A percentile compares a stretch with the other conserved stretches of the same genome.
Conservation (phyloP, 2,329 filamentous ascomycete genomes). For the Didymella glomerata region DNA sequence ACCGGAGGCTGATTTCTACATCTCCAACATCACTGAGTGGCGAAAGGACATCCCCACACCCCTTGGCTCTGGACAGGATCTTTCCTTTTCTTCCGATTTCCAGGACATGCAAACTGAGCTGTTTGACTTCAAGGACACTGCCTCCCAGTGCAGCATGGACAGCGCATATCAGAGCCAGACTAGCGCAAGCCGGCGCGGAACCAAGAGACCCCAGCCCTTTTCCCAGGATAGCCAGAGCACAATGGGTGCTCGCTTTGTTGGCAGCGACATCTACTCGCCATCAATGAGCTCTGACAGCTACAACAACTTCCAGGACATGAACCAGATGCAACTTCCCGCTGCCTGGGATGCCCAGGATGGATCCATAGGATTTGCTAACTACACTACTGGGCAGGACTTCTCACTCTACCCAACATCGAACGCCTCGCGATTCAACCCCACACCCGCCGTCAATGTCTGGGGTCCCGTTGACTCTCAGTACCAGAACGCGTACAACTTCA, state of each 20-base stretch:
- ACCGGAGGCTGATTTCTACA: constrained; percentile 46
- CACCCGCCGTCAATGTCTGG: constrained; percentile 37
- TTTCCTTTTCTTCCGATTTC: constrained; percentile 47
- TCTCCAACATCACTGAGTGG: constrained; percentile 54
- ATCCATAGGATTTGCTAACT: constrained; percentile 50
- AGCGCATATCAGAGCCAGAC: constrained; percentile 54
- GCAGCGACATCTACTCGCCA: constrained; percentile 48
- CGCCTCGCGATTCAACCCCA: constrained; percentile 34
- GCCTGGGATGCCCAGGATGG: constrained; percentile 45
- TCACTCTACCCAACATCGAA: constrained; percentile 40
- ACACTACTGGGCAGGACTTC: constrained; percentile 49
- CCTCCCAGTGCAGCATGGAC: constrained; percentile 55
- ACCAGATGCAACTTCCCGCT: constrained; percentile 45
- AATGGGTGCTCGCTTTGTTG: constrained; percentile 43
- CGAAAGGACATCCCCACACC: constrained; percentile 50
- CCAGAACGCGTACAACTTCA: constrained; percentile 38
- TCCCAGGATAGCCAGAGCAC: constrained; percentile 43
- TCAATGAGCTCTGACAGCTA: constrained; percentile 49
- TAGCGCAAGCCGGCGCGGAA: constrained; percentile 47
- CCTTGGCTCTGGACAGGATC: constrained; percentile 45
- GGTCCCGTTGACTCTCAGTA: constrained; percentile 37
- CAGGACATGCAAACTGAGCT: constrained; percentile 49
- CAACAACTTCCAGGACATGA: constrained; percentile 47
- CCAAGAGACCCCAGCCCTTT: constrained; percentile 38
- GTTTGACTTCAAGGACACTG: constrained; percentile 49